phyloP scores from a whole-genome alignment of 306 rosid species.

The Quercus berberidifolia region DNA sequence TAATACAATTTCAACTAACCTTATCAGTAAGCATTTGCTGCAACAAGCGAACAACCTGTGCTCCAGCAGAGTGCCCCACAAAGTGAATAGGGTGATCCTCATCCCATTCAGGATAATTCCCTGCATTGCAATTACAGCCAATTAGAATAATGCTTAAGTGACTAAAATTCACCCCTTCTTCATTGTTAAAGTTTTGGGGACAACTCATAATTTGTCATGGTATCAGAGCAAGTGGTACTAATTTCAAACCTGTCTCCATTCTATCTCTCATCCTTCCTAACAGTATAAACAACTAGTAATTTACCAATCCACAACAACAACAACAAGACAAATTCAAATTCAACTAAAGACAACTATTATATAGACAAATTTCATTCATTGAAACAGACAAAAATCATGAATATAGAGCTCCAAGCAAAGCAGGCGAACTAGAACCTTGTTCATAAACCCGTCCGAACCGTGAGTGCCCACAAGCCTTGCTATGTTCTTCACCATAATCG shows the following conservation, averaged over 20 bases:
- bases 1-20: slow-evolving; percentile 37
- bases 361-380: slow-evolving; percentile 5
- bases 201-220: too few species aligned
- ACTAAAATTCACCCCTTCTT: too few species aligned
- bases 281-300: too few species aligned
- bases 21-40: slow-evolving; percentile 99
- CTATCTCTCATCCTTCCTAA: too few species aligned
- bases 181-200: too few species aligned
- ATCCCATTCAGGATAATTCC: slow-evolving; percentile 96
- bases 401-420: not conserved
- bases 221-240: too few species aligned
- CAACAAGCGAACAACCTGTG: slow-evolving; percentile 88
- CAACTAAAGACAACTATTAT: not conserved
- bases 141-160: too few species aligned
- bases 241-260: too few species aligned
- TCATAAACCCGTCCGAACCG: slow-evolving; percentile 79
- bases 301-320: not conserved
- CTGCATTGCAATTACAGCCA: slow-evolving; percentile 38
- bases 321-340: not conserved
- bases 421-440: slow-evolving; percentile 50
- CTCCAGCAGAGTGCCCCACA: slow-evolving; percentile 96
- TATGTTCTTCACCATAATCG: slow-evolving; percentile 91
- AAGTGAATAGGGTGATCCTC: slow-evolving; percentile 94
- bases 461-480: slow-evolving; percentile 81
- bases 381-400: not conserved